Conservation (phyloP, 257 asterid species). For the Echium plantagineum region DNA sequence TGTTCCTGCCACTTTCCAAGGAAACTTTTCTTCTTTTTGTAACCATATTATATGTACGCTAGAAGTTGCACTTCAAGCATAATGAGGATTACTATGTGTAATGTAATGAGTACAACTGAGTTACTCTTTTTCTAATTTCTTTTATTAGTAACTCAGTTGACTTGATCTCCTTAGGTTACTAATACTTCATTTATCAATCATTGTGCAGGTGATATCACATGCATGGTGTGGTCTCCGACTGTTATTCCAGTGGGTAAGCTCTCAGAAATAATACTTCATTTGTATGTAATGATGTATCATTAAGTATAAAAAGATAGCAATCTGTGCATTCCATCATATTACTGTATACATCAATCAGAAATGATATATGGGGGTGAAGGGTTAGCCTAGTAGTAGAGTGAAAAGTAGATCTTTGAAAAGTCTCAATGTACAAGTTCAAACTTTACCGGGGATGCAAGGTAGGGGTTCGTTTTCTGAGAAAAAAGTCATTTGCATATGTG, state of each 20-base stretch:
- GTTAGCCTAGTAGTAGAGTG: too few species aligned
- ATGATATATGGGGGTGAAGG: too few species aligned
- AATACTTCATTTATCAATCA: conserved; percentile 1
- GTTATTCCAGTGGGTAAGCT: conserved; percentile 46
- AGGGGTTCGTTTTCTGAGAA: too few species aligned
- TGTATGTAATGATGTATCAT: too few species aligned
- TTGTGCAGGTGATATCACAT: conserved; percentile 70
- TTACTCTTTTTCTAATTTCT: background rate
- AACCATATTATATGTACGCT: background rate
- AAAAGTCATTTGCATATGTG: too few species aligned
- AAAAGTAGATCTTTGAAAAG: too few species aligned
- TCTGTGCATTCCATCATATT: too few species aligned
- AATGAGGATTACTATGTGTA: background rate
- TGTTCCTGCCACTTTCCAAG: background rate
- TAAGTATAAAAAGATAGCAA: too few species aligned
- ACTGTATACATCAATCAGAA: too few species aligned
- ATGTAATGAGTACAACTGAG: background rate
- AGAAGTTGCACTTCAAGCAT: background rate
- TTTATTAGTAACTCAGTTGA: background rate
- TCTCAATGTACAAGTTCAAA: too few species aligned
- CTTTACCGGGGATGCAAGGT: too few species aligned
- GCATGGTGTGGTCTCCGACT: conserved; percentile 80
- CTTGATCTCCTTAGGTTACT: background rate
- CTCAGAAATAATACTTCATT: background rate
- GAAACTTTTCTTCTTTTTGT: too few species aligned